Base-by-base conservation (phyloP, 169 alveolate species). In the Eimeria sp. region DNA sequence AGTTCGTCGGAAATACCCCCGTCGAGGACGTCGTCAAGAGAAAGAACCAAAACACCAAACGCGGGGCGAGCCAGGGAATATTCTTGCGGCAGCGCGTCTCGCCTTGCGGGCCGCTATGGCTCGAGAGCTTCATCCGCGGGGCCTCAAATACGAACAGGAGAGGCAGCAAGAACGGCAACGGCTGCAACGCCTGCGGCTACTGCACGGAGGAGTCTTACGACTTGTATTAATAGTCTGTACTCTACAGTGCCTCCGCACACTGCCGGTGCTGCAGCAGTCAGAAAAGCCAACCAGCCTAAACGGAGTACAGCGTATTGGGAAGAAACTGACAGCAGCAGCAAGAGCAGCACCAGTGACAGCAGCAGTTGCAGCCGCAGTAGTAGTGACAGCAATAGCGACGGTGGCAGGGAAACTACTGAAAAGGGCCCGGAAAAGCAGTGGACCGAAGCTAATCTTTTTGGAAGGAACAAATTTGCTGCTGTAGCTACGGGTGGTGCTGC, bases 111-210 rank as follows among this genome's bases (percentile, higher is more conserved):
- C 51, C 93, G 93, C 27, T 34, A 65, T 61, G 57, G 82, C 67
- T 87, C 93, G 45, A 63, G 93, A 18, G 93, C 93, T 20, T 87
- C 80, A n/a, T 87, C 93, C 27, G 93, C 93, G 45, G 93, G 93
- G 78, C 93, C 93, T 34, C 93, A 58, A 47, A 63, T 61, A 27
- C n/a, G 93, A 14, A 61, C 78, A 25, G 93, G 83, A 20, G 93
- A 63, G 61, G 78, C 93, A 61, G 61, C 93, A 58, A 34, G 63
- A 87, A 57, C 57, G 65, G 27, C 78, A 34, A 25, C 93, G 40
- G 65, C 80, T 11, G 65, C 82, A 63, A 13, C 93, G 0, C 58
- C 72, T 34, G 63, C 93, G 40, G 93, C 93, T 72, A 87, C 93
- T 22, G 93, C 93, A 30, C 93, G 93, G 63, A 49, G 93, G 83